Base-by-base conservation (phyloP, 495 filamentous ascomycete genomes). In the Penicillium nucicola region DNA sequence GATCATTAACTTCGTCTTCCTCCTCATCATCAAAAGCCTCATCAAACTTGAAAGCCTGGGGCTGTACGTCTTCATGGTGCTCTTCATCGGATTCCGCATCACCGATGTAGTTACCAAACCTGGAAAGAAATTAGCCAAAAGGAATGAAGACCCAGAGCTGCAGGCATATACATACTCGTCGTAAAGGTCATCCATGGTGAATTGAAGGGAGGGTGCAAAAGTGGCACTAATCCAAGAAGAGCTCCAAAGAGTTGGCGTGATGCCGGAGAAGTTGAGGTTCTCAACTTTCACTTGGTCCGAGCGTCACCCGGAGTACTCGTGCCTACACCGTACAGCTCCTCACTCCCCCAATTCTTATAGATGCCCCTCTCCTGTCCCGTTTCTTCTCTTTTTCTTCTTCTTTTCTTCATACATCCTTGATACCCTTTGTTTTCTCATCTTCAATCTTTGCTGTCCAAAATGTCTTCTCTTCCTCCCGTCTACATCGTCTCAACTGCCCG, bases 21-120 rank as follows among this genome's bases (percentile, higher is more conserved):
- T 83, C 82, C 42, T 83, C 84, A 19, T 82, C 83, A 20, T 86
- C 80, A 28, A 77, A 78, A 5, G 84, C 80, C 23, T 90, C 88
- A 55, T 89, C 88, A 66, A 90, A 84, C 50, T 89, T 82, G 60
- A 95, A 96, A 56, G 85, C 84, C 57, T 86, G 87, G 8, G 74
- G 73, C 23, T 79, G 81, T 62, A 80, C 80, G 54, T 86, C 82
- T 59, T 84, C 87, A 70, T 82, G 78, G 56, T 89, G 79, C 61
- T 95, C 92, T 61, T 90, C 88, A 57, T 95, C 92, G 31, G 90
- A 95, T 63, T 91, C 88, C 56, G 81, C 86, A 65, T 96, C 93
- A 57, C 93, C 92, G 63, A 96, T 95, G 72, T 89, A 95, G 70
- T 96, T 96, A 64, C 91, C 91, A 73, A 95, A 96, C 77, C 88